Base-by-base conservation (phyloP, 2,329 filamentous ascomycete species). In the Byssoonygena ceratinophila region DNA sequence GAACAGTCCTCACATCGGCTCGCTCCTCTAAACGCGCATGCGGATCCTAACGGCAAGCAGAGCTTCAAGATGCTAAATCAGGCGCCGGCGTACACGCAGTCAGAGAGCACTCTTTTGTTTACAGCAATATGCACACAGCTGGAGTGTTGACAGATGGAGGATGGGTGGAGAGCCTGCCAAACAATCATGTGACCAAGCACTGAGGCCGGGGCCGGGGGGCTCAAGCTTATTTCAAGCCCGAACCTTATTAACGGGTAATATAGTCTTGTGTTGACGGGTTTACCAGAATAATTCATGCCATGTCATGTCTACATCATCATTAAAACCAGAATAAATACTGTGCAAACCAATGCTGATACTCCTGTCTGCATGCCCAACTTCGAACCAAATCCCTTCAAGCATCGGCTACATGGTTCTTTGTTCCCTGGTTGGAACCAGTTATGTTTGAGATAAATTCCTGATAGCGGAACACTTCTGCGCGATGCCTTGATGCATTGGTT, bases 401-500 rank as follows among this genome's bases (percentile, higher is more conserved):
- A 43, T 51, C 34, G 8, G 40, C 47, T 20, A 16, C 16, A 23
- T 40, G 18, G 32, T 39, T 46, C 20, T 46, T 52, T 22, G 32
- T 31, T 14, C 36, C 49, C 23, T 52, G 49, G 20, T 66, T 64
- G n/a, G 60, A 52, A 1, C 82, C 82, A 60, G 79, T 75, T 46
- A 86, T 72, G 23, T 79, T 83, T 57, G 76, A 79, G 57, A 97
- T 87, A 71, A 97, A 97, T 54, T 98, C 92, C 57, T 87, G 82
- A 66, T 97, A 98, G 63, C 83, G 81, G 69, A 98, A 97, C 0
- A 97, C 89, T 55, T 97, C 91, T 0, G 87, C 87, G 56, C 85
- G 78, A 63, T 83, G 84, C 5, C 64, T 63, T 47, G 61, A 76
- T 69, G 63, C 83, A 65, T 61, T 69, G 66, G 66, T 73, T 74